Conservation (phyloP, 2,329 filamentous ascomycete genomes). For the Xylariales sp. region DNA sequence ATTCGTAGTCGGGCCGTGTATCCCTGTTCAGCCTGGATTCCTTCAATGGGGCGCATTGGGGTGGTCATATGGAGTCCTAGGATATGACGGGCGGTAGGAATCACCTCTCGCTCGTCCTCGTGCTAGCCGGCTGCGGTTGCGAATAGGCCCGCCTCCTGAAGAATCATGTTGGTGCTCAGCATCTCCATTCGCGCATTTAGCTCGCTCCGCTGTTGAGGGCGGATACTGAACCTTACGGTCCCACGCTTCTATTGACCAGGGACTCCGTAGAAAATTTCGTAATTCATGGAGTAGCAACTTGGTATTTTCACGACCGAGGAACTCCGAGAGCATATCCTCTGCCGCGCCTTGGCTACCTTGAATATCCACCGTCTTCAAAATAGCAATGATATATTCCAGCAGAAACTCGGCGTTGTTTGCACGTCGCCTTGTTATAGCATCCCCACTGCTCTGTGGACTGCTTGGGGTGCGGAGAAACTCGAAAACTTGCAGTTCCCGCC, state of each 20-base stretch:
- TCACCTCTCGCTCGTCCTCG: conserved; percentile 37
- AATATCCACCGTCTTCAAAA: conserved; percentile 84
- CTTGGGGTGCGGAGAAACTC: conserved; percentile 68
- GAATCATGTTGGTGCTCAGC: conserved; percentile 1
- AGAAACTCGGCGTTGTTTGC: conserved; percentile 83
- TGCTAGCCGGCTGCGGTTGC: conserved; percentile 14
- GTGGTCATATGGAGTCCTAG: conserved; percentile 23
- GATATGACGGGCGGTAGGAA: conserved; percentile 43
- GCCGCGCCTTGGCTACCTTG: conserved; percentile 83
- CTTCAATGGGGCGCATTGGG: conserved; percentile 1
- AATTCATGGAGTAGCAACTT: conserved; percentile 87
- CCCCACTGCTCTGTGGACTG: conserved; percentile 39
- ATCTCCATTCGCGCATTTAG: conserved; percentile 18
- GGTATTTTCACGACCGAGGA: conserved; percentile 79
- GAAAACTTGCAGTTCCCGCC: conserved; percentile 87
- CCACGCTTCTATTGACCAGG: conserved; percentile 81
- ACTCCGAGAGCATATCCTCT: conserved; percentile 81
- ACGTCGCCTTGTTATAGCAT: conserved; percentile 54
- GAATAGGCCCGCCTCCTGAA: conserved; percentile 11
- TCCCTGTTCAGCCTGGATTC: conserved; percentile 11
- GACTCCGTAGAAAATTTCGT: conserved; percentile 83
- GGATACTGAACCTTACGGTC: conserved; percentile 81
- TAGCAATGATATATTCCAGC: conserved; percentile 85
- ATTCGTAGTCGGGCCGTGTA: background rate
- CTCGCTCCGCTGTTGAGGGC: conserved; percentile 24